A percentile compares a stretch with the other conserved stretches of the same genome.
phyloP scores from a whole-genome alignment of 306 rosid genomes.

The Lupinus albus region DNA sequence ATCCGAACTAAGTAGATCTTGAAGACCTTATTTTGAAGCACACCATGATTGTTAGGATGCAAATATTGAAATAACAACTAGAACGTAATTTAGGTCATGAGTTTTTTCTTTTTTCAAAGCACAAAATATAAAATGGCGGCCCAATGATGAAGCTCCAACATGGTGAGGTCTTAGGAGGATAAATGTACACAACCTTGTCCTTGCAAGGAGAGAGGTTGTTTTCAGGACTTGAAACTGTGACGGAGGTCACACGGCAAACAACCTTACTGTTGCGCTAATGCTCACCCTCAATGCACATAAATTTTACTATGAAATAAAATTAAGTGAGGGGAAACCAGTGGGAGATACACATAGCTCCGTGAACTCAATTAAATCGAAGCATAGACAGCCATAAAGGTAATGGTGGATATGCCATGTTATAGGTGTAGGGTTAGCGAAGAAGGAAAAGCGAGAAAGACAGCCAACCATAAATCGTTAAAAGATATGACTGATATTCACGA shows the following conservation, averaged over 20 bases:
- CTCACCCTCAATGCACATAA: too few relatives aligned
- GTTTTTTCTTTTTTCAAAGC: not conserved
- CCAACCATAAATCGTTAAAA: not conserved
- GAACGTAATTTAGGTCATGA: not conserved
- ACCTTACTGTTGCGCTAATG: too few relatives aligned
- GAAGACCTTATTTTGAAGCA: slow-evolving; percentile 8
- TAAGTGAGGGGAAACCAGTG: not conserved
- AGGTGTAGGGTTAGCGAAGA: not conserved
- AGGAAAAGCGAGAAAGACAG: not conserved
- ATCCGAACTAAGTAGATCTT: slow-evolving; percentile 8
- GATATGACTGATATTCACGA: not conserved
- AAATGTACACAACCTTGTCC: too few relatives aligned
- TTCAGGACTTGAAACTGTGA: too few relatives aligned
- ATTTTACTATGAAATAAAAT: not conserved
- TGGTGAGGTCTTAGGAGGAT: too few relatives aligned
- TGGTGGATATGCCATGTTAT: not conserved
- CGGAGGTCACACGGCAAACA: too few relatives aligned
- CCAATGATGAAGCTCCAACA: too few relatives aligned
- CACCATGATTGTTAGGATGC: not conserved
- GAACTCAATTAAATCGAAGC: not conserved
- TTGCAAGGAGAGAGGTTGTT: too few relatives aligned
- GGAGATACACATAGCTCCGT: not conserved
- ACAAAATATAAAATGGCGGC: not conserved
- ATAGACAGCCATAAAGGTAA: not conserved
- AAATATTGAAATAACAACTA: slow-evolving; percentile 19